Conservation (phyloP, 108 stramenopile species). For the Nannochloropsis gaditana region DNA sequence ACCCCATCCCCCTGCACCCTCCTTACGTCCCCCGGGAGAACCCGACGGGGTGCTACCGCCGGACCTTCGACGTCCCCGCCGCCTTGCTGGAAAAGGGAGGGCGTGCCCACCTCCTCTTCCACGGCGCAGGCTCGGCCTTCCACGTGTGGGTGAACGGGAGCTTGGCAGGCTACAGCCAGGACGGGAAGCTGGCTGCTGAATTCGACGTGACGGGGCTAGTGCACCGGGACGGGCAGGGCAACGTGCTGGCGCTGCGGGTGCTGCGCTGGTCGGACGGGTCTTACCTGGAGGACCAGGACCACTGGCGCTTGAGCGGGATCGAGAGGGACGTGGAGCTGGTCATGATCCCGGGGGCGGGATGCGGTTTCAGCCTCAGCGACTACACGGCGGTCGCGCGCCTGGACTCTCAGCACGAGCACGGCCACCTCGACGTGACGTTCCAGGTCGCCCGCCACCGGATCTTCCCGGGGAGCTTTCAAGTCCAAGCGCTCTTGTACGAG, state of each 20-base stretch:
- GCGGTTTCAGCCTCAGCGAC: conserved; percentile 61
- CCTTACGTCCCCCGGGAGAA: conserved; percentile 36
- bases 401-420: conserved; percentile 27
- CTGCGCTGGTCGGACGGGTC: conserved; percentile 48
- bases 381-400: conserved; percentile 61
- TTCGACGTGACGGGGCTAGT: conserved; percentile 39
- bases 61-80: conserved; percentile 30
- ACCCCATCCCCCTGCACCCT: conserved; percentile 44
- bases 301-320: conserved; percentile 92
- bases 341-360: conserved; percentile 49
- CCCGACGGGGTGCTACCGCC: conserved; percentile 45
- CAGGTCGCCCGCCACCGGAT: neutral
- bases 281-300: conserved; percentile 59
- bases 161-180: conserved; percentile 43
- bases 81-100: conserved; percentile 25
- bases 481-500: conserved; percentile 45
- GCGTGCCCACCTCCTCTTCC: neutral
- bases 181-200: conserved; percentile 45
- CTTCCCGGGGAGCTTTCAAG: conserved; percentile 40
- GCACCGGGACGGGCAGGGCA: neutral
- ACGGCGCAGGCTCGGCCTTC: conserved; percentile 33
- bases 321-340: conserved; percentile 79
- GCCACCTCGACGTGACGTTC: neutral
- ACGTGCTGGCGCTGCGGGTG: conserved; percentile 34
- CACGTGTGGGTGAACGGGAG: conserved; percentile 47